Evolutionary conservation across 2,329 filamentous ascomycete genomes (phyloP).

Genomic region (Fusarium buharicum): DNA sequence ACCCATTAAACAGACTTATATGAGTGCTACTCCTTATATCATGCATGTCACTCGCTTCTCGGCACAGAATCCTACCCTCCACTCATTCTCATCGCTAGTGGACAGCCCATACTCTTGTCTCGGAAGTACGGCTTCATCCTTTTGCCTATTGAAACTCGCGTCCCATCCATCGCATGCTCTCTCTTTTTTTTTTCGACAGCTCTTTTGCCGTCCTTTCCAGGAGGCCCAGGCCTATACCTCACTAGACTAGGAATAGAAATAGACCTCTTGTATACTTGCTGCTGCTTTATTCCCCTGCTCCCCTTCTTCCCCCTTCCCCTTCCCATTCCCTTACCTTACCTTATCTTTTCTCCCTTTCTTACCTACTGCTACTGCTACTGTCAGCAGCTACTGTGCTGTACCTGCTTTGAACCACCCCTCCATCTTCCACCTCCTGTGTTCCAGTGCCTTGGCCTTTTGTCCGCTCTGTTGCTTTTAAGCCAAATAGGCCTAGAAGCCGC

Average conservation of each 20-base stretch:
- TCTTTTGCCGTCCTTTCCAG: conserved; percentile 30
- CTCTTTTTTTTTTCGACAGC: background rate
- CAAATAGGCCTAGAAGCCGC: background rate
- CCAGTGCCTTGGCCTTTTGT: background rate
- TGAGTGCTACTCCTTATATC: too few relatives aligned
- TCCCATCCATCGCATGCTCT: background rate
- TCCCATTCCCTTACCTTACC: background rate
- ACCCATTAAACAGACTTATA: too few relatives aligned
- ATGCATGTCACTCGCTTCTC: conserved; percentile 32
- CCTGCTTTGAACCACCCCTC: background rate
- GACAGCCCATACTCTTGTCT: conserved; percentile 37
- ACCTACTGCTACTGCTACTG: too few relatives aligned
- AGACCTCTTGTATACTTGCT: background rate
- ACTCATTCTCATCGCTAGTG: conserved; percentile 29
- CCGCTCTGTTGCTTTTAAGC: too few relatives aligned
- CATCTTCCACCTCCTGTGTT: too few relatives aligned
- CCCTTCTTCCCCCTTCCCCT: background rate
- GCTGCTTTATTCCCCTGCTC: background rate
- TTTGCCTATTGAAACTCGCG: conserved; percentile 17
- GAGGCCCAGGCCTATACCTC: background rate
- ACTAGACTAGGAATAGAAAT: background rate
- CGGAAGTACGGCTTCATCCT: conserved; percentile 45
- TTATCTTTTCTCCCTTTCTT: background rate
- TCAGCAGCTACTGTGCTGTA: background rate
- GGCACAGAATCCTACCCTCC: conserved; percentile 31